A percentile compares a stretch with the other conserved stretches of the same genome.
These are phyloP conservation scores for Paxillus ammoniavirescens DNA, from an alignment of 768 basidiomycete genomes.

Conservation along the genomic window DNA sequence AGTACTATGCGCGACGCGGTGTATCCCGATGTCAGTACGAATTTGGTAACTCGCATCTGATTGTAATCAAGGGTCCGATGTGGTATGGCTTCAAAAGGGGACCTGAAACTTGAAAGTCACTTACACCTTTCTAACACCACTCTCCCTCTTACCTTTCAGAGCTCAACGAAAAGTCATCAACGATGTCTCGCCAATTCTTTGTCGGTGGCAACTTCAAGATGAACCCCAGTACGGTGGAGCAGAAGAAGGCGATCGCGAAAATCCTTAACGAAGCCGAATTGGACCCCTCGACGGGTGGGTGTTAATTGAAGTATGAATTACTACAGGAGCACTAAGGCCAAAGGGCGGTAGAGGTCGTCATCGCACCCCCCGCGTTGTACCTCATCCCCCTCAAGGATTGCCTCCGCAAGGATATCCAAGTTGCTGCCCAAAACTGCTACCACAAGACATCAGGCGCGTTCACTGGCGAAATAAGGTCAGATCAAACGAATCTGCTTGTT, in stretches of 20 bases:
- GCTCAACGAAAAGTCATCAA: slow-evolving; percentile 4
- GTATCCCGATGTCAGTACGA: slow-evolving; percentile 1
- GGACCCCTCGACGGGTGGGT: slow-evolving; percentile 72
- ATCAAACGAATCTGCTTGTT: slow-evolving; percentile 1
- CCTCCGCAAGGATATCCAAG: slow-evolving; percentile 65
- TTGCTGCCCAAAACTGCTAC: slow-evolving; percentile 93
- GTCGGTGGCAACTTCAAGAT: slow-evolving; percentile 99
- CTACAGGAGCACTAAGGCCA: slow-evolving; percentile 7
- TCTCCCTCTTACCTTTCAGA: not conserved
- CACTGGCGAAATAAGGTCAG: slow-evolving; percentile 94
- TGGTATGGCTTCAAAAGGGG: not conserved
- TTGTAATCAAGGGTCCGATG: not conserved
- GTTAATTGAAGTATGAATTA: not conserved
- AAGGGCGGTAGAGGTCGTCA: slow-evolving; percentile 72
- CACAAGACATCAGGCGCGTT: slow-evolving; percentile 83
- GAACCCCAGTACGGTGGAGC: slow-evolving; percentile 72
- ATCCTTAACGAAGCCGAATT: slow-evolving; percentile 77
- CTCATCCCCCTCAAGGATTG: slow-evolving; percentile 67
- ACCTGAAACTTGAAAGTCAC: not conserved
- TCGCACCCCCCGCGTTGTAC: slow-evolving; percentile 90
- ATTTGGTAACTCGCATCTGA: not conserved
- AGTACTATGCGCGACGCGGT: not conserved
- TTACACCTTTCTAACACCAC: not conserved
- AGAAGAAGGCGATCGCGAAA: slow-evolving; percentile 64
- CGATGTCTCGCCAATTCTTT: slow-evolving; percentile 84